phyloP scores from a whole-genome alignment of 164 flowering plant species.

The Cinnamomum chago region DNA sequence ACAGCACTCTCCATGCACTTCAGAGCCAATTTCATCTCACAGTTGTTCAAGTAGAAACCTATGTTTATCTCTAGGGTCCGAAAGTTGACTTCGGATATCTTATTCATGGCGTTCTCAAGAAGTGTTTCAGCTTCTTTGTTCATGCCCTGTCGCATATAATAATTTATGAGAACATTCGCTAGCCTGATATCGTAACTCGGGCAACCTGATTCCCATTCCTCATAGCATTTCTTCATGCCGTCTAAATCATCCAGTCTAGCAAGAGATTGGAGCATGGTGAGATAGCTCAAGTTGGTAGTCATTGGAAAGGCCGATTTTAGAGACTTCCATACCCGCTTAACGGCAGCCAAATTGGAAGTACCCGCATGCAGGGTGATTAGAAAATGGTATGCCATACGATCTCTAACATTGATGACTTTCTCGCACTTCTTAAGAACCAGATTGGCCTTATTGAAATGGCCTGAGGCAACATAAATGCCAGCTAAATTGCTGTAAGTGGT shows the following conservation, averaged over 20 bases:
- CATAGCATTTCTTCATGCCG: constrained; percentile 33
- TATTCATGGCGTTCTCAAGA: constrained; percentile 25
- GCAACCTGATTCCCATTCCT: constrained; percentile 58
- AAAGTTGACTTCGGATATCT: constrained; percentile 21
- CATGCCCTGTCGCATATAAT: constrained; percentile 44
- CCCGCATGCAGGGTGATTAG: constrained; percentile 54
- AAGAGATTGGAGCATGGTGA: constrained; percentile 55
- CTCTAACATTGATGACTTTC: constrained; percentile 15
- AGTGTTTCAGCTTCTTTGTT: constrained; percentile 48
- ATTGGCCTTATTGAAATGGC: constrained; percentile 54
- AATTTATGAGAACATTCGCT: constrained; percentile 28
- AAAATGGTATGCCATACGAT: constrained; percentile 49
- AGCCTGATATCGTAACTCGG: constrained; percentile 47
- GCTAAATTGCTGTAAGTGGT: constrained; percentile 54
- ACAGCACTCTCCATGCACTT: constrained; percentile 34
- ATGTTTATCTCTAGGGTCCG: constrained; percentile 42
- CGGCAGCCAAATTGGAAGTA: constrained; percentile 39
- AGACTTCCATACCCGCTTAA: constrained; percentile 47
- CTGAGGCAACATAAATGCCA: constrained; percentile 42
- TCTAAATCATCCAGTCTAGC: constrained; percentile 40
- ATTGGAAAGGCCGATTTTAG: constrained; percentile 32
- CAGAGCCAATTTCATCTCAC: constrained; percentile 36
- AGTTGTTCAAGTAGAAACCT: constrained; percentile 31
- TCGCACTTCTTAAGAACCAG: constrained; percentile 45
- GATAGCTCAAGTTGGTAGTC: constrained; percentile 46